Base-by-base conservation (phyloP, 2,329 filamentous ascomycete genomes). In the Monosporascus sp. region DNA sequence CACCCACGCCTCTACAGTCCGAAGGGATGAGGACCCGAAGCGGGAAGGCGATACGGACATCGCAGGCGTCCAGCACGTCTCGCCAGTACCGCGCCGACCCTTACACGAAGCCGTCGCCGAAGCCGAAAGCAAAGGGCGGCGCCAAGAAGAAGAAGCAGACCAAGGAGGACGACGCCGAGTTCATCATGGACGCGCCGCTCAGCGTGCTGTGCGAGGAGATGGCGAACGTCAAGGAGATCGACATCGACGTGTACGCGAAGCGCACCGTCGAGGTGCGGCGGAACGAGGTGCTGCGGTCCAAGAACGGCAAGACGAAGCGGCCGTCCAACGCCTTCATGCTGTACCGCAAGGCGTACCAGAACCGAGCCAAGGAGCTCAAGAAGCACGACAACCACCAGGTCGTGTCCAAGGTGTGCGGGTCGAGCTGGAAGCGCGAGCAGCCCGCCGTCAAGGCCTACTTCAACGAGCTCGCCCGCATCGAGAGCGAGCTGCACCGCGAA, bases 241-340 rank as follows among this genome's bases (percentile, higher is more conserved):
- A 97, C 69, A 96, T 97, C 73, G 83, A 87, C 50, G 77, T 78
- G 26, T 96, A 88, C 76, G 91, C 95, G 37, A 84, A 87, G 63
- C 82, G 93, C 49, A 76, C 88, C 9, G 72, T 76, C 2, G 85
- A 89, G 53, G 78, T 79, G 7, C 82, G 93, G 53, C 77, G 76
- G 48, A 72, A 76, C 52, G 91, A 96, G 68, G 84, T 87, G 9
- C 80, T 84, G 44, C 80, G 82, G 62, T 81, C 84, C 53, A 90
- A 86, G 63, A 75, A 84, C 37, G 77, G 89, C 26, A 91, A 92
- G 68, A 81, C 97, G 61, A 91, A 93, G 64, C 81, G 94, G 31
- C 92, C 94, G 3, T 96, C 97, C 87, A 99, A 99, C 70, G 93
- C 90, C 1, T 99, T 97, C 75, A 96, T 99, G 88, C 78, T 99